Base-by-base conservation (phyloP, 2,329 filamentous ascomycete genomes). In the Aquanectria penicillioides region DNA sequence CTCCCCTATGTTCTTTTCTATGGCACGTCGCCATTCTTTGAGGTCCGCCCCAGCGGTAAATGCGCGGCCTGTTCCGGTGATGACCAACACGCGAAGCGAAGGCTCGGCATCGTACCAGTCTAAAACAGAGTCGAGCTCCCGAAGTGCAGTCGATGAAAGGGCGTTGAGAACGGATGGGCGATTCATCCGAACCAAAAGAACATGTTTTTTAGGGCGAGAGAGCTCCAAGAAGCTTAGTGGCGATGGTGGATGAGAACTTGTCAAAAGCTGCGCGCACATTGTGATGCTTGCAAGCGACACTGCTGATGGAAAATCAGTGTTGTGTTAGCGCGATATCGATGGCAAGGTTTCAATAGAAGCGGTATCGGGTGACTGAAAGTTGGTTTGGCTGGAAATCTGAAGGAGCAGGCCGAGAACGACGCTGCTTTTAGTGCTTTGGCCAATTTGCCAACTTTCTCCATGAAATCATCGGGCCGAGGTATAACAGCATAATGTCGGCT, bases 31-130 rank as follows among this genome's bases (percentile, higher is more conserved):
- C 52, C 75, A 78, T 59, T 83, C 84, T 43, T 83, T 82, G 43
- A 84, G 69, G 59, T 85, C 82, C 29, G 82, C 81, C 0, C 83
- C 82, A 78, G 81, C 58, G 76, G 84, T 72, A 83, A 85, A 9
- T 78, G 79, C 65, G 58, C 78, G 74, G 26, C 82, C 83, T 1
- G 74, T 77, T 20, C 83, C 83, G 0, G 82, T 85, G 41, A 81
- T 69, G 29, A 81, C 75, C 44, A 77, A 77, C 15, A 80, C 77
- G 9, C 73, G 74, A n/a, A 82, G 73, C 20, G 73, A 76, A 5
- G 79, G 78, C 66, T 82, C 80, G 15, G 67, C 65, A 65, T 85
- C 82, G 63, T 83, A 83, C 81, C 81, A 83, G 40, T 76, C 75
- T 56, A 81, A 80, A 0, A 84, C 71, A 2, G 72, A 65, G 26